Evolutionary conservation across 1,284 basidiomycete species (phyloP).

Genomic region (Cutaneotrichosporon sp.): DNA sequence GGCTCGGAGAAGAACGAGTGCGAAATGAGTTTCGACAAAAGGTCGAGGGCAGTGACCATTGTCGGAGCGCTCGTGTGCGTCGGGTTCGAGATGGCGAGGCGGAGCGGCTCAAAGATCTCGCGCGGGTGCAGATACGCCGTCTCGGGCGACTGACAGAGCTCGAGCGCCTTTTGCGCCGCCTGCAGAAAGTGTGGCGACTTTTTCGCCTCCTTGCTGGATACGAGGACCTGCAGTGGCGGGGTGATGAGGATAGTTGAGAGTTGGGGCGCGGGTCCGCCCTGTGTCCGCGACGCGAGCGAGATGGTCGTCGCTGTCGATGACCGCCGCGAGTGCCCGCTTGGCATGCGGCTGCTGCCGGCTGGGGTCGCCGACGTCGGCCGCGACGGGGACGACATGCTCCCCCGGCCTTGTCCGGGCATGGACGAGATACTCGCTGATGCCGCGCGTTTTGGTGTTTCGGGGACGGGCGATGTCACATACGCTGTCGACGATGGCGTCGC

Average conservation of each 20-base stretch:
- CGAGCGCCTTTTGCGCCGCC: constrained; percentile 73
- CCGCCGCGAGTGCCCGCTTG: constrained; percentile 28
- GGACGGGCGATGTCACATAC: constrained; percentile 2
- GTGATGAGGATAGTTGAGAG: constrained; percentile 57
- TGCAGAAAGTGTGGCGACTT: constrained; percentile 73
- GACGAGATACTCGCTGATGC: constrained; percentile 7
- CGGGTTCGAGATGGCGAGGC: constrained; percentile 65
- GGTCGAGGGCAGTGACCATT: constrained; percentile 90
- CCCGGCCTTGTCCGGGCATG: not conserved
- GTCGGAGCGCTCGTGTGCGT: constrained; percentile 86
- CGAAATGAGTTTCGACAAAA: constrained; percentile 90
- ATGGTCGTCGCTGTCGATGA: constrained; percentile 35
- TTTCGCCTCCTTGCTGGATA: constrained; percentile 82
- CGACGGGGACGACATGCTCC: constrained; percentile 21
- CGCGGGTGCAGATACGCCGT: constrained; percentile 54
- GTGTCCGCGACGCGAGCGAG: constrained; percentile 25
- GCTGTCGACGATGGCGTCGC: not conserved
- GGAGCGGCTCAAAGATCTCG: constrained; percentile 86
- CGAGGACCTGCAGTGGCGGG: constrained; percentile 80
- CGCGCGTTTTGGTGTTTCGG: constrained; percentile 11
- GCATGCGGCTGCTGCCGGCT: not conserved
- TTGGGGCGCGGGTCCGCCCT: constrained; percentile 24
- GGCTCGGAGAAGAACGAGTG: constrained; percentile 79
- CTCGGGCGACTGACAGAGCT: constrained; percentile 68
- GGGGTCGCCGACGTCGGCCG: constrained; percentile 18